Evolutionary conservation across 2,329 filamentous ascomycete species (phyloP).

Genomic region (Coniella vitis): DNA sequence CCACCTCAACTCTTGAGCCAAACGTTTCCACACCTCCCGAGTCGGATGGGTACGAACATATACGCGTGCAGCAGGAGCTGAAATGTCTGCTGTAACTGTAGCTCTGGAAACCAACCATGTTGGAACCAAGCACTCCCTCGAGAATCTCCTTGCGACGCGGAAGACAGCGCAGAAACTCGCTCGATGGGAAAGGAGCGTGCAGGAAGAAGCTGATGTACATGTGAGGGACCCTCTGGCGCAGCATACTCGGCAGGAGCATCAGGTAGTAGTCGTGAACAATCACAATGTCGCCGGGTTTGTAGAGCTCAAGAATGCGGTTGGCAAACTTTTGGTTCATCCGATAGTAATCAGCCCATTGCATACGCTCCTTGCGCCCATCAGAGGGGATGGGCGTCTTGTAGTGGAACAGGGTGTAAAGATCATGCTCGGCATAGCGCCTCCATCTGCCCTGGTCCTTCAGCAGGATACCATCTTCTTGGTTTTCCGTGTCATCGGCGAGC

Average conservation of each 20-base stretch:
- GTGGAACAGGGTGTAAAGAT: slow-evolving; percentile 88
- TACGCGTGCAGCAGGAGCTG: slow-evolving; percentile 84
- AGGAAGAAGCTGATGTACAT: slow-evolving; percentile 94
- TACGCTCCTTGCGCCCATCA: slow-evolving; percentile 72
- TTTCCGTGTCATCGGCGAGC: slow-evolving; percentile 72
- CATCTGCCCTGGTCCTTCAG: slow-evolving; percentile 80
- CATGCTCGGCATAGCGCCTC: slow-evolving; percentile 84
- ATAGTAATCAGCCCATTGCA: slow-evolving; percentile 88
- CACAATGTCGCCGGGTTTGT: slow-evolving; percentile 88
- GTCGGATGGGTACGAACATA: slow-evolving; percentile 85
- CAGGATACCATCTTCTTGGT: slow-evolving; percentile 57
- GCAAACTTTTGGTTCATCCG: slow-evolving; percentile 90
- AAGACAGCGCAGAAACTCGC: slow-evolving; percentile 87
- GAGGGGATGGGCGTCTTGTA: slow-evolving; percentile 92
- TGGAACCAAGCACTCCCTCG: slow-evolving; percentile 82
- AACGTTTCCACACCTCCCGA: slow-evolving; percentile 81
- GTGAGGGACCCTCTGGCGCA: slow-evolving; percentile 78
- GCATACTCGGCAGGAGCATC: slow-evolving; percentile 78
- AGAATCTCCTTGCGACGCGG: slow-evolving; percentile 84
- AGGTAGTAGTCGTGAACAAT: slow-evolving; percentile 94
- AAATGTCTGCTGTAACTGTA: slow-evolving; percentile 95
- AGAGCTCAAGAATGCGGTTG: slow-evolving; percentile 78
- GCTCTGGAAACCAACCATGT: slow-evolving; percentile 92
- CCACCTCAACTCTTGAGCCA: slow-evolving; percentile 80
- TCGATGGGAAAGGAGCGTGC: slow-evolving; percentile 91